phyloP scores from a whole-genome alignment of 192 early-diverging fungal genomes.

The Coemansia umbellata region DNA sequence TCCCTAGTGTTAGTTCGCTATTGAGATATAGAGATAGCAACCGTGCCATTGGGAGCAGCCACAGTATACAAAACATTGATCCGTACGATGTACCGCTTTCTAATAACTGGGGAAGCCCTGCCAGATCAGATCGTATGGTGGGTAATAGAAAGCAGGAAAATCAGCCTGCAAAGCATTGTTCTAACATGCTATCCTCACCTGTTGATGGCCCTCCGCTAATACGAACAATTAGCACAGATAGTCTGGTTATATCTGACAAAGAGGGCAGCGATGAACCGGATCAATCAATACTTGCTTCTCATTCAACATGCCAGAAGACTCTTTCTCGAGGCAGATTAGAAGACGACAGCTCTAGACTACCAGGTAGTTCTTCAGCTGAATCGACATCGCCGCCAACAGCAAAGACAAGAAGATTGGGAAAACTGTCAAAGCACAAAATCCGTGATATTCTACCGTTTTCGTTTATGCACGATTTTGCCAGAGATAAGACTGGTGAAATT shows the following conservation, averaged over 20 bases:
- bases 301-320: background rate
- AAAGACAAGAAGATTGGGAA: constrained; percentile 10
- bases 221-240: no score
- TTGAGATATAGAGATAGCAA: background rate
- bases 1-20: constrained; percentile 10
- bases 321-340: background rate
- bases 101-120: background rate
- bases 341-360: background rate
- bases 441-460: constrained; percentile 46
- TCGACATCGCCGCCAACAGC: constrained; percentile 9
- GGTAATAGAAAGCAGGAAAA: background rate
- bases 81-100: constrained; percentile 11
- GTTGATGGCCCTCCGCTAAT: background rate
- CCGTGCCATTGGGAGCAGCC: background rate
- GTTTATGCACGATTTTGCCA: constrained; percentile 36
- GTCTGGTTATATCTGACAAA: background rate
- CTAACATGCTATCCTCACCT: constrained; percentile 3
- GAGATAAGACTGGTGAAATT: constrained; percentile 12
- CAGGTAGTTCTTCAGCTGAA: background rate
- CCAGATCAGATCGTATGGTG: background rate
- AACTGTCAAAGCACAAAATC: constrained; percentile 34
- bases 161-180: constrained; percentile 4
- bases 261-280: background rate
- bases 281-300: no score
- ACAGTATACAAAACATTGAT: background rate